A percentile compares a stretch with the other conserved stretches of the same genome.
Evolutionary conservation across 2,329 filamentous ascomycete species (phyloP).

Genomic region (Aspergillus thermomutatus): DNA sequence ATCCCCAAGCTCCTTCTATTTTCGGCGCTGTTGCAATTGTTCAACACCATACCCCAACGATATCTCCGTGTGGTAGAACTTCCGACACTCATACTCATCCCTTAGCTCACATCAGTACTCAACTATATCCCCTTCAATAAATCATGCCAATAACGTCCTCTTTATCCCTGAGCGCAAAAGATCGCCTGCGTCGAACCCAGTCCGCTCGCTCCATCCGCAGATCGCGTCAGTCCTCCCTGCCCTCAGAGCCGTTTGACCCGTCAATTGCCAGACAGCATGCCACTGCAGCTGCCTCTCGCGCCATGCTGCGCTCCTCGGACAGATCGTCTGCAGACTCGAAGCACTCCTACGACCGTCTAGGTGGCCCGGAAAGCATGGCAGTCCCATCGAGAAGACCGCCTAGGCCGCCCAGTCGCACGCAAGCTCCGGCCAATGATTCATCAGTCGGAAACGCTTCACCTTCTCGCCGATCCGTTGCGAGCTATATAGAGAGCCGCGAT

Average conservation of each 20-base stretch:
- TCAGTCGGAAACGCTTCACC: conserved; percentile 1
- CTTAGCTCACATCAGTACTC: conserved; percentile 7
- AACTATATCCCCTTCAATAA: conserved; percentile 4
- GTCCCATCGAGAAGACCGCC: conserved; percentile 23
- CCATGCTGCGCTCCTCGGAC: conserved; percentile 38
- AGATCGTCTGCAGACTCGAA: conserved; percentile 24
- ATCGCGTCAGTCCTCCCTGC: conserved; percentile 18
- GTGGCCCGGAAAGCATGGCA: conserved; percentile 24
- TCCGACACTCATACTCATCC: neutral
- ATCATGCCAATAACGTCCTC: conserved; percentile 21
- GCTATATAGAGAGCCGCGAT: neutral
- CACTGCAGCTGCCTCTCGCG: conserved; percentile 40
- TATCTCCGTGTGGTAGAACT: neutral
- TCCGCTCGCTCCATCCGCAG: conserved; percentile 38
- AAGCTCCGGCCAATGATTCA: conserved; percentile 10
- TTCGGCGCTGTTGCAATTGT: neutral
- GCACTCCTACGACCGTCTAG: conserved; percentile 27
- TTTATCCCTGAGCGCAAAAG: conserved; percentile 27
- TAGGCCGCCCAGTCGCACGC: conserved; percentile 13
- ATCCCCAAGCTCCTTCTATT: neutral
- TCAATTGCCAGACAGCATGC: conserved; percentile 34
- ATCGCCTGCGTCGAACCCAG: conserved; percentile 35
- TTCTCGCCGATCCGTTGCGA: conserved; percentile 5
- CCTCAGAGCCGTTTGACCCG: conserved; percentile 26
- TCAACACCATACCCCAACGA: neutral